These are phyloP conservation scores for Ophiostoma populinum DNA, from an alignment of 2,329 filamentous ascomycete genomes.

Conservation along the genomic window DNA sequence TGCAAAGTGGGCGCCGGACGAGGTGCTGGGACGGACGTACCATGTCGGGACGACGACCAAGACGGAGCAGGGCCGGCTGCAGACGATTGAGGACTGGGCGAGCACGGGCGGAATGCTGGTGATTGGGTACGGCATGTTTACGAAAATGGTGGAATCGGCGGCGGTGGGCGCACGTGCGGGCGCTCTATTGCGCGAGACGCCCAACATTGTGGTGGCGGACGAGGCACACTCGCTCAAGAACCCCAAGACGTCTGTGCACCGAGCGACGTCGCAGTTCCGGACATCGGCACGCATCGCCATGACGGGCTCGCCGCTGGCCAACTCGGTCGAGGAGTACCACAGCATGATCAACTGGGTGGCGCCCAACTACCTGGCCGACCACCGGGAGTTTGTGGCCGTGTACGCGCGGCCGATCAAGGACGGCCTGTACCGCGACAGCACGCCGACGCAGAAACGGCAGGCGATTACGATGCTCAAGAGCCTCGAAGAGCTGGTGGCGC, in stretches of 20 bases:
- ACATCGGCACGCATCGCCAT: constrained; percentile 63
- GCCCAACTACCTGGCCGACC: constrained; percentile 55
- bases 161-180: constrained; percentile 16
- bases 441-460: constrained; percentile 31
- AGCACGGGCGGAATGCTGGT: constrained; percentile 53
- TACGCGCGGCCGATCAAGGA: constrained; percentile 57
- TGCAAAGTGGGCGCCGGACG: constrained; percentile 44
- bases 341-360: constrained; percentile 80
- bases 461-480: constrained; percentile 51
- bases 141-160: constrained; percentile 17
- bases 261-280: constrained; percentile 38
- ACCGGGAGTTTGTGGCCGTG: constrained; percentile 48
- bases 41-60: constrained; percentile 30
- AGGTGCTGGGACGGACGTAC: constrained; percentile 36
- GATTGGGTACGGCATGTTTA: constrained; percentile 56
- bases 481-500: constrained; percentile 53
- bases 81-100: constrained; percentile 41
- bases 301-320: constrained; percentile 73
- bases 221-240: constrained; percentile 76
- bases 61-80: constrained; percentile 21
- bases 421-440: constrained; percentile 53
- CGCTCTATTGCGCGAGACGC: constrained; percentile 22
- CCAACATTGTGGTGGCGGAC: constrained; percentile 65
- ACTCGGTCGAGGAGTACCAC: constrained; percentile 70
- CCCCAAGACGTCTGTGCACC: constrained; percentile 29